Evolutionary conservation across 2,329 filamentous ascomycete species (phyloP).

Genomic region (Fusarium protoensiforme): DNA sequence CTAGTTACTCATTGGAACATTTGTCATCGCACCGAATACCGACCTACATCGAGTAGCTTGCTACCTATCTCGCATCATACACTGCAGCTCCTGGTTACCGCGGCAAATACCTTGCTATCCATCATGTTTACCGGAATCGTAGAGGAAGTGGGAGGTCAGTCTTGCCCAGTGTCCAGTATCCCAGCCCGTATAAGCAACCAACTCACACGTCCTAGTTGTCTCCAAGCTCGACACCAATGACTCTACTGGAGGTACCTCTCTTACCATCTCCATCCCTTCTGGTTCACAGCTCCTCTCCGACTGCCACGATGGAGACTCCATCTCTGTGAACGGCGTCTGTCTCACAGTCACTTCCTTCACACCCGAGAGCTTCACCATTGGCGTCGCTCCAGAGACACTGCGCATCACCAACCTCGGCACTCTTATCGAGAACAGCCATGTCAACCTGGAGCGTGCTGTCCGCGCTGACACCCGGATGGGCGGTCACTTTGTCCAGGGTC

Average conservation of each 20-base stretch:
- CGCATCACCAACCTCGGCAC: constrained; percentile 93
- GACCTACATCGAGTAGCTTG: background rate
- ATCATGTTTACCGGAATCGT: constrained; percentile 96
- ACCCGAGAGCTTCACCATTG: constrained; percentile 80
- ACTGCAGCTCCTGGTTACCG: background rate
- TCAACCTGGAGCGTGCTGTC: constrained; percentile 96
- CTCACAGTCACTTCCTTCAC: constrained; percentile 80
- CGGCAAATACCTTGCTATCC: constrained; percentile 1
- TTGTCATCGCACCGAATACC: constrained; percentile 35
- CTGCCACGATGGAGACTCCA: constrained; percentile 90
- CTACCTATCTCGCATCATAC: background rate
- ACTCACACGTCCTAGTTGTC: constrained; percentile 72
- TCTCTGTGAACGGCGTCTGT: constrained; percentile 94
- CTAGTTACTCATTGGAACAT: constrained; percentile 30
- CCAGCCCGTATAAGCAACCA: constrained; percentile 28
- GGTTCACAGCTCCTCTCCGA: constrained; percentile 82
- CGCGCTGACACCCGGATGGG: constrained; percentile 94
- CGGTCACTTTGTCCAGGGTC: constrained; percentile 97
- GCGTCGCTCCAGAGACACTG: constrained; percentile 94
- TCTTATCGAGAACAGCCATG: constrained; percentile 71
- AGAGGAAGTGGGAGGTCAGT: constrained; percentile 89
- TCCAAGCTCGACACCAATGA: constrained; percentile 84
- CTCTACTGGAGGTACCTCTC: constrained; percentile 85
- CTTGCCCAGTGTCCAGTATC: background rate
- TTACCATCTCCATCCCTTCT: constrained; percentile 81